These are phyloP conservation scores for Flagelloscypha sp. DNA, from an alignment of 768 basidiomycete species.

Conservation along the genomic window DNA sequence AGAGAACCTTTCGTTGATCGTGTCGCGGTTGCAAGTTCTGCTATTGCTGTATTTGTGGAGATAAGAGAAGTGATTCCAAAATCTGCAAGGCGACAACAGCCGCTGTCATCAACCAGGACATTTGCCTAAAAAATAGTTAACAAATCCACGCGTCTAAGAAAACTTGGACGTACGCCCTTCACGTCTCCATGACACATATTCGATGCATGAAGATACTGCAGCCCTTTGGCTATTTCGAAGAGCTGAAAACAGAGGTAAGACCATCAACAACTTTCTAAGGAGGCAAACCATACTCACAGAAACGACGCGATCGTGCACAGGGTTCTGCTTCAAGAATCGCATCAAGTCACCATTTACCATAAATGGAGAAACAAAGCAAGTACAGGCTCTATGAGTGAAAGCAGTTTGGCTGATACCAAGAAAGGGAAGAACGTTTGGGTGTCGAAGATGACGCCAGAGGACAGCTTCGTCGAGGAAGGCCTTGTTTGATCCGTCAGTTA, in stretches of 20 bases:
- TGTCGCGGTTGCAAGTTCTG: slow-evolving; percentile 1
- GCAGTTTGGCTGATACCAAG: slow-evolving; percentile 16
- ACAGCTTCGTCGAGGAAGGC: slow-evolving; percentile 14
- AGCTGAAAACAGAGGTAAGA: slow-evolving; percentile 9
- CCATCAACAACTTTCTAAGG: not conserved
- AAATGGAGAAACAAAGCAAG: slow-evolving; percentile 23
- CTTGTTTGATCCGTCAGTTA: no score
- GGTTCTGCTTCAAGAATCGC: slow-evolving; percentile 13
- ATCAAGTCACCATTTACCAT: slow-evolving; percentile 20
- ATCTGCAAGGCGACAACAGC: slow-evolving; percentile 23
- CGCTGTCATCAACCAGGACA: slow-evolving; percentile 18
- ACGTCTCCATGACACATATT: slow-evolving; percentile 16
- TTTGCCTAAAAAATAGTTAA: slow-evolving; percentile 15
- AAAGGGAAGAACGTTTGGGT: slow-evolving; percentile 24
- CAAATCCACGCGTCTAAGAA: not conserved
- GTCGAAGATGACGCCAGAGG: slow-evolving; percentile 24
- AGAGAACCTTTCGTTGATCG: slow-evolving; percentile 8
- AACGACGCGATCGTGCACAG: slow-evolving; percentile 16
- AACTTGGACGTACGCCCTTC: slow-evolving; percentile 10
- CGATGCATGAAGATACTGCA: slow-evolving; percentile 15
- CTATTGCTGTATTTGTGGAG: slow-evolving; percentile 3
- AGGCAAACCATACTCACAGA: slow-evolving; percentile 20
- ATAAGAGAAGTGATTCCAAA: slow-evolving; percentile 15
- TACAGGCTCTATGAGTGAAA: slow-evolving; percentile 11
- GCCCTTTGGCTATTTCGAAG: slow-evolving; percentile 14